Evolutionary conservation across 2,329 filamentous ascomycete genomes (phyloP).

Genomic region (Fusarium hostae): DNA sequence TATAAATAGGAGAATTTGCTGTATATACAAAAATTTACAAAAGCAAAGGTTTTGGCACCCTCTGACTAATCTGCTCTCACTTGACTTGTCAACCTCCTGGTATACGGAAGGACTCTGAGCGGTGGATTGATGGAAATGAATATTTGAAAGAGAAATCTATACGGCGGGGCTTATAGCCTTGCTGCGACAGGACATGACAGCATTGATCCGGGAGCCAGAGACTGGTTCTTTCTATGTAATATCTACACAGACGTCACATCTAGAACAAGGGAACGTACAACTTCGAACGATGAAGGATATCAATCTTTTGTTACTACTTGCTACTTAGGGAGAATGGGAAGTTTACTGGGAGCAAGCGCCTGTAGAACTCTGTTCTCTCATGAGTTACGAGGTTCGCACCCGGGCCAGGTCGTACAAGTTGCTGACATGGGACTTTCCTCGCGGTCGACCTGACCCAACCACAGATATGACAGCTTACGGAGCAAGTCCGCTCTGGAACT

Average conservation of each 20-base stretch:
- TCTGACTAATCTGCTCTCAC: neutral
- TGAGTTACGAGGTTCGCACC: fast-evolving
- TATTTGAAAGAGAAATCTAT: neutral
- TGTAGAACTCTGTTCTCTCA: too few relatives aligned
- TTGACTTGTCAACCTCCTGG: neutral
- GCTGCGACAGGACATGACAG: neutral
- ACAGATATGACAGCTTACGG: neutral
- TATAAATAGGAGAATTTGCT: too few relatives aligned
- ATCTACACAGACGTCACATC: too few relatives aligned
- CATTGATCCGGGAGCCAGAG: fast-evolving
- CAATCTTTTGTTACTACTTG: too few relatives aligned
- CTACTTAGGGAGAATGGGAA: too few relatives aligned
- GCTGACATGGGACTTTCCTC: neutral
- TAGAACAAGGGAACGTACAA: neutral
- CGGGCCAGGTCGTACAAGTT: neutral
- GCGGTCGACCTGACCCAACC: fast-evolving
- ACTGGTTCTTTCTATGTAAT: neutral
- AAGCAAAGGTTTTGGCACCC: neutral
- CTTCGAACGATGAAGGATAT: neutral
- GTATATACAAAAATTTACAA: neutral
- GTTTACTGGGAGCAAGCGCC: neutral
- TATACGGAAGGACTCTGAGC: neutral
- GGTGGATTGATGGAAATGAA: neutral
- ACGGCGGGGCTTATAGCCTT: neutral
- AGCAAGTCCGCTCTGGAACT: neutral